Base-by-base conservation (phyloP, 192 early-diverging fungal genomes). In the Coemansia sp. region DNA sequence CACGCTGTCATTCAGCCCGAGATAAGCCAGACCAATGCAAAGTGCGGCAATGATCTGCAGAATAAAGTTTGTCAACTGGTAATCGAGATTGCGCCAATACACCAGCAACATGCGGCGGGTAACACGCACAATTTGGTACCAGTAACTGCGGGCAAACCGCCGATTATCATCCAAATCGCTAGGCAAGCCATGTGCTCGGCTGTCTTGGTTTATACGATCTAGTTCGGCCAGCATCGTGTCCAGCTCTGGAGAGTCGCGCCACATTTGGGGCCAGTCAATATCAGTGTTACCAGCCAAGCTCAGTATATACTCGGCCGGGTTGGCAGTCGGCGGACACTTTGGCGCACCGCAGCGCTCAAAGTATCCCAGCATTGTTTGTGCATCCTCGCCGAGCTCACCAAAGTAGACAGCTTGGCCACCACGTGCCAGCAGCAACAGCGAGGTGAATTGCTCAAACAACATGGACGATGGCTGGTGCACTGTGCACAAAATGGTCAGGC, bases 301-400 rank as follows among this genome's bases (percentile, higher is more conserved):
- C 49, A 94, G 74, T 26, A 93, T 91, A 70, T 93, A 94, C 72
- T 94, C 93, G 37, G 93, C 93, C 47, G 90, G 90, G 65, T 94
- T 93, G 18, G 82, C 91, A 6, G 73, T 69, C 5, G 85, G 78
- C 14, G 85, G 78, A 61, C 90, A 93, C 19, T 69, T 75, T 39
- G 75, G 78, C 1, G 89, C 91, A 61, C 93, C 93, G 52, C 90
- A 83, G 37, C 66, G 66, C 62, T 93, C 90, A 85, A 93, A 94
- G 78, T 94, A 93, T 12, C 68, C 58, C 43, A 88, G 85, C 69
- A 94, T 74, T 3, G 71, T 85, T 35, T 73, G 59, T 23, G 85
- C 87, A 37, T 91, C 86, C 0, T 47, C 26, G 29, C 93, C 93
- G 4, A 94, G 74, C 22, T 93, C 90, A 38, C 93, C 93, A 78